Conservation (phyloP, 371 early-diverging fungal species). For the Conidiobolus incongruus region DNA sequence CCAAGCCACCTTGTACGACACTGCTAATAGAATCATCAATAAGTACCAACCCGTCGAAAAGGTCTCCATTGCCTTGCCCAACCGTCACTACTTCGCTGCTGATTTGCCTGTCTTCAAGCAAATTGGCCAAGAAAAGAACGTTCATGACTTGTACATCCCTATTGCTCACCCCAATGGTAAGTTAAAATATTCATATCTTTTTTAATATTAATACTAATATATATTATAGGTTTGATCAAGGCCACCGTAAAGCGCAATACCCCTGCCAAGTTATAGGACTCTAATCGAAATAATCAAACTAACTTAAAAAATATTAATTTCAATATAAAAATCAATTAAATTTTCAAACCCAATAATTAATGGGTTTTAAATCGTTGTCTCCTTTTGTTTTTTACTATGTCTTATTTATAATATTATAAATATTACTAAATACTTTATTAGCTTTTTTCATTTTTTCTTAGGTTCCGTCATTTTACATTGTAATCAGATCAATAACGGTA, state of each 20-base stretch:
- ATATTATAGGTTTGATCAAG: background rate
- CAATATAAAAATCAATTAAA: no score
- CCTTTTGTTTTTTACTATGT: no score
- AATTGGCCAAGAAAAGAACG: background rate
- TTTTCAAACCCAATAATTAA: no score
- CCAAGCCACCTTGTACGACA: slow-evolving; percentile 43
- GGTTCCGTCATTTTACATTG: no score
- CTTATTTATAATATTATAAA: no score
- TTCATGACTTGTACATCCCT: background rate
- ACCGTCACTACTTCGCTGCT: slow-evolving; percentile 60
- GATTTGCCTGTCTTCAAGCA: slow-evolving; percentile 18
- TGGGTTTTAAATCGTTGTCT: no score
- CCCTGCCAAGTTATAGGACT: no score
- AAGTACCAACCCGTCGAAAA: slow-evolving; percentile 33
- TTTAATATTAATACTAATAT: background rate
- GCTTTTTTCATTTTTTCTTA: no score
- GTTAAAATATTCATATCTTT: background rate
- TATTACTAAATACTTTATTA: no score
- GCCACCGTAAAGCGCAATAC: background rate
- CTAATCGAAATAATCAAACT: no score
- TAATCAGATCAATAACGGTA: no score
- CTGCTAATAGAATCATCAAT: slow-evolving; percentile 38
- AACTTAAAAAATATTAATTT: no score
- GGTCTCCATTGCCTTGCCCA: slow-evolving; percentile 54
- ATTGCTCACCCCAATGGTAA: slow-evolving; percentile 1